Evolutionary conservation across 352 stramenopile species (phyloP), one percentile per base, ranked within the genome.

Genomic region (Phytophthora ramorum): DNA sequence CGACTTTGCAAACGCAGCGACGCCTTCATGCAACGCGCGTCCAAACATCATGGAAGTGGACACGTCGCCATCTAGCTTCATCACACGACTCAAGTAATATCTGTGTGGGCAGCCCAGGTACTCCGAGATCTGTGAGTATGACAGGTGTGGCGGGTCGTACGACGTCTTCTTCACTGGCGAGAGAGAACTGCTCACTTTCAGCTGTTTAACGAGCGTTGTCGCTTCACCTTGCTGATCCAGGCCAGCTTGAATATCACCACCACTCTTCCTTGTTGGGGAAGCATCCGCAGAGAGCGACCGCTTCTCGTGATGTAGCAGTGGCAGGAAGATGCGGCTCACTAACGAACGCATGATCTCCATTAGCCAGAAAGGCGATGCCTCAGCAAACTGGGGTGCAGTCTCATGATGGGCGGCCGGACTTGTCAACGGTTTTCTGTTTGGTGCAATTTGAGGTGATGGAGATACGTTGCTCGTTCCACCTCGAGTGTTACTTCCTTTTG

Each of bases 111-210:
- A 96, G 14, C 87, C 83, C 16, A 83, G 64, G 47, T 93, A 96
- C 69, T 94, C 84, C 20, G 79, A 76, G 38, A 96, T 89, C 46
- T 96, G 87, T 10, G 87, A 87, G 49, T 91, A 96, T 32, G 87
- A 96, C 49, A 96, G 63, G 49, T 96, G 85, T 0, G 67, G 30
- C 9, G 85, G 82, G 16, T 89, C 51, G 51, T 83, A 91, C 34
- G 71, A 32, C 14, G 55, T 32, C 10, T 24, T 46, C 40, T 46
- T 46, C 40, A 7, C 2, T 19, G 16, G 37, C 37, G 16, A 43
- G 13, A 0, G 37, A 43, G 37, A 19, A 43, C 37, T 43, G 37
- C 37, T 43, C 37, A 43, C 14, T 43, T 13, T 48, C 45, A 13
- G 20, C 49, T 14, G 44, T n/a, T 32, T 24, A 50, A 50, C 17